Evolutionary conservation across 1,284 basidiomycete genomes (phyloP), one percentile per base, ranked within the genome.

Genomic region (Cerioporus squamosus): DNA sequence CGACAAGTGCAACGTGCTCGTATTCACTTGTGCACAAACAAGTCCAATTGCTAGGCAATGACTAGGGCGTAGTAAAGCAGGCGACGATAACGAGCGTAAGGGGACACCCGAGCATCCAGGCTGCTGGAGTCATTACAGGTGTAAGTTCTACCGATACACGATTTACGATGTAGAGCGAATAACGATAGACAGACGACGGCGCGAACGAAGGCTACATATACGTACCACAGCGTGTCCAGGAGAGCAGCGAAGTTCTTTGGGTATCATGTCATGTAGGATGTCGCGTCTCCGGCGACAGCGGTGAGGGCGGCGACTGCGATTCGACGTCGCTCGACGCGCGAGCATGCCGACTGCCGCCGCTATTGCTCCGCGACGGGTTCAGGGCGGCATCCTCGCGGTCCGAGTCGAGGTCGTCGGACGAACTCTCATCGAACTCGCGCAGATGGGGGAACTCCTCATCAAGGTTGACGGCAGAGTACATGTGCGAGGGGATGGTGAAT

Each of bases 391-490:
- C 48, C 49, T 63, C 61, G 36, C 49, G 33, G 29, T 51, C 55
- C 1, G 45, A 23, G 12, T 36, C 33, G 0, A 20, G 10, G 9
- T 29, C 24, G 17, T 44, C 46, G 12, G 40, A 42, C n/a, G 40
- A 42, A 10, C n/a, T 18, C 24, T 47, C 26, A n/a, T 31, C 22
- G 5, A 5, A 18, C 14, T 24, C 18, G 49, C 38, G 39, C 20
- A 14, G 10, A 23, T 20, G 36, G 9, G 33, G 33, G 23, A 17
- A 9, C n/a, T 53, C 59, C 24, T 62, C 61, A 24, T 65, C 53
- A 51, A 51, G 49, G 44, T 49, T 40, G 20, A 66, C 29, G 26
- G 53, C 53, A 20, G 62, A 60, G 57, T 66, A 64, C 29, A 57
- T 24, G 31, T 59, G 53, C 1, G 57, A 47, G 38, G 65, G 62